Base-by-base conservation (phyloP, 768 basidiomycete genomes). In the Amanita rubescens region DNA sequence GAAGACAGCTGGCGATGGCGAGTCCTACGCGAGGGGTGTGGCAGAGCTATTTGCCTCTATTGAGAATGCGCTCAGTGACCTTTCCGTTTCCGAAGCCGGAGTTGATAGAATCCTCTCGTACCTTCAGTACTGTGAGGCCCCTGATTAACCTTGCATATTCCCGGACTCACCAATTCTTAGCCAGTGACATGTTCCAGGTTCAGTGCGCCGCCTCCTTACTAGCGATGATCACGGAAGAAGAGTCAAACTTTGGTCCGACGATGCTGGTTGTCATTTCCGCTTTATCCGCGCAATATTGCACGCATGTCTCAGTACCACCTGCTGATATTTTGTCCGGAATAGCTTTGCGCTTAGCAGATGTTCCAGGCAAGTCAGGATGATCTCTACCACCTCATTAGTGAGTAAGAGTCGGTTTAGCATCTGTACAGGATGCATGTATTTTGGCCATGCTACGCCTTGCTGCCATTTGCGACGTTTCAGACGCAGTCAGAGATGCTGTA, bases 371-470 rank as follows among this genome's bases (percentile, higher is more conserved):
- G 33, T 25, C 39, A 6, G 17, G 15, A 15, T 24, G 8, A 46
- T 6, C 19, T 51, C 33, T 48, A 43, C 39, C 53, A 49, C 24
- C 39, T 5, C 35, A 9, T 25, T 33, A 11, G 22, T 46, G 41
- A 58, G 53, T 56, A 41, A 48, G 58, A 52, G 44, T 33, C 33
- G 27, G 42, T n/a, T 41, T 56, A 91, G 89, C 77, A 32, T 71
- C 83, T 25, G 78, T 91, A 7, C 85, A 87, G 62, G 90, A 93
- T 54, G 81, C 81, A 3, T 81, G 80, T 55, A 67, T 93, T 27
- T 63, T 91, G 30, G 75, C 83, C 3, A 86, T 92, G 83, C 66
- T 90, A 33, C 76, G 87, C 50, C 57, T 90, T 27, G 72, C 77
- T 46, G 79, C 77, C 2, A 77, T 81, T 17, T 53, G 52, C 32